Evolutionary conservation across 139 green algal species (phyloP), one percentile per base, ranked within the genome.

Genomic region (Nannochloris sp.): DNA sequence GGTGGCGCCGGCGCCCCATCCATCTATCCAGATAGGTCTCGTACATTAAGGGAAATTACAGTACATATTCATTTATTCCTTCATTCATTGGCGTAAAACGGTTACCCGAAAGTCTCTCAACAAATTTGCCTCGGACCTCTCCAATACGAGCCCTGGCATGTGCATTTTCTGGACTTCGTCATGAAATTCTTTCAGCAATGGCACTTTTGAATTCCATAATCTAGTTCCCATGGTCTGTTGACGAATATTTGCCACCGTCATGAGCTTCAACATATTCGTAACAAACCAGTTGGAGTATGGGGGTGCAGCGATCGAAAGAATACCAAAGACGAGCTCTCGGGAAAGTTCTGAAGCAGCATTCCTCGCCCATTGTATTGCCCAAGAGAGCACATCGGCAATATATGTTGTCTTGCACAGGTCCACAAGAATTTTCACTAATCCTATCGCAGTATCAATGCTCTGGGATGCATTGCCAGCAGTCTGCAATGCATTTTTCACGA

Each of bases 271-370:
- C 49, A 69, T 59, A 28, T 6, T 13, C 3, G 49, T 12, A n/a
- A 67, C 68, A 59, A 84, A 84, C 1, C 63, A 46, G 1, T 70
- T 26, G 0, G 73, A 82, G 61, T 83, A 84, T 17, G 78, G 78
- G 6, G 78, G 78, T 3, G 57, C 63, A 37, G 60, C 58, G 1
- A 65, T 65, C 23, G 55, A 63, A 33, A 84, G 70, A 5, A 62
- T 43, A 12, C 59, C 53, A 70, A 78, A 80, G 16, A 82, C 55
- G 3, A 84, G 65, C 56, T 75, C 59, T 13, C 70, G 63, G 43
- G 81, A 63, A 14, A 79, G 66, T 1, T 62, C 65, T 23, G 73
- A 67, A 53, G 79, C 73, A 44, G 66, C 74, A 10, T 65, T 44
- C 4, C 28, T 25, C 6, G 69, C 69, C 74, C 74, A 84, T 10